Conservation (phyloP, 1,139 yeast species). For the Taphrina communis region DNA sequence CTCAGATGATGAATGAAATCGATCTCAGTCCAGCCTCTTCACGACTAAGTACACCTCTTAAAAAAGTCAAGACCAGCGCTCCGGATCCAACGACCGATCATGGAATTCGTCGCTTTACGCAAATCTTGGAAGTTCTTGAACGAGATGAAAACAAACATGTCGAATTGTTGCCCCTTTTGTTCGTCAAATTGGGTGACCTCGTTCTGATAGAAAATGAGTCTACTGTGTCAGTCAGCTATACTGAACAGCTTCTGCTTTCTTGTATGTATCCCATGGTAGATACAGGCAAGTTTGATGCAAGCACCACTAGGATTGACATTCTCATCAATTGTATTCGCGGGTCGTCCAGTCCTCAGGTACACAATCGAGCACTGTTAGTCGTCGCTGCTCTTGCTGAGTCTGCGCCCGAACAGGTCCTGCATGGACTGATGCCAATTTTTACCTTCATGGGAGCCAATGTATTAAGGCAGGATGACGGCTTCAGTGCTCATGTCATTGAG, state of each 20-base stretch:
- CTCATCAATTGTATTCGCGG: constrained; percentile 88
- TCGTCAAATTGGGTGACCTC: constrained; percentile 79
- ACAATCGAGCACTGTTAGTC: constrained; percentile 80
- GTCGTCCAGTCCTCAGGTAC: constrained; percentile 91
- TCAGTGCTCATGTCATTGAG: constrained; percentile 88
- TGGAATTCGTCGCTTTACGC: constrained; percentile 69
- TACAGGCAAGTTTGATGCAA: constrained; percentile 55
- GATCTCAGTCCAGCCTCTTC: constrained; percentile 50
- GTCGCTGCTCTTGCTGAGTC: constrained; percentile 85
- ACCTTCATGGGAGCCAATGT: constrained; percentile 99
- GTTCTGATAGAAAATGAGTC: constrained; percentile 90
- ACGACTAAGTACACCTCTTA: constrained; percentile 37
- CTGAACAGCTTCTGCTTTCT: constrained; percentile 87
- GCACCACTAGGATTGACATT: constrained; percentile 75
- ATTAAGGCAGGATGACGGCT: constrained; percentile 94
- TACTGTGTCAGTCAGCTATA: constrained; percentile 83
- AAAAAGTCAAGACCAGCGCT: constrained; percentile 48
- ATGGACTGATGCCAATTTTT: constrained; percentile 97
- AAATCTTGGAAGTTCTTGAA: constrained; percentile 80
- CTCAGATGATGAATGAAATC: constrained; percentile 59
- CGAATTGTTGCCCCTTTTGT: constrained; percentile 59
- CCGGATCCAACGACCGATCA: constrained; percentile 53
- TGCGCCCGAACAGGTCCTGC: constrained; percentile 89
- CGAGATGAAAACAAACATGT: constrained; percentile 52
- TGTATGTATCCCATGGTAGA: constrained; percentile 78